phyloP scores from a whole-genome alignment of 1,284 basidiomycete species.

The Cerrena zonata region DNA sequence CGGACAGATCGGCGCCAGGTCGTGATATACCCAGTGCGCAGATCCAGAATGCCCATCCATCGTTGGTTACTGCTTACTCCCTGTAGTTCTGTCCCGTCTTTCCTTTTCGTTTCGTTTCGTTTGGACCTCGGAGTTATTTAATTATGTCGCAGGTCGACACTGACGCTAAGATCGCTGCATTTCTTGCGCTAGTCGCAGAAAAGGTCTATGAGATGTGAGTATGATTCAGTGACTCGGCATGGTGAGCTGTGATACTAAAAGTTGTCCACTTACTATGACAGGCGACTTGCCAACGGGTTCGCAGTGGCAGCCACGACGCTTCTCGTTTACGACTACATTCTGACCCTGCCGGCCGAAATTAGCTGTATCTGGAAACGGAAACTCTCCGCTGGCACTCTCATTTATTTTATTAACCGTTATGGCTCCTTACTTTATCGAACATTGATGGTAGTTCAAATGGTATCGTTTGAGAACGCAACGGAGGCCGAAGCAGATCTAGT shows the following conservation, averaged over 20 bases:
- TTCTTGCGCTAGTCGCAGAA: neutral
- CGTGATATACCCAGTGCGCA: neutral
- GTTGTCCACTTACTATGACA: neutral
- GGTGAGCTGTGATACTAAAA: neutral
- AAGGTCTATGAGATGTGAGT: neutral
- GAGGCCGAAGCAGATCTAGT: neutral
- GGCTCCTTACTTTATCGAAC: conserved; percentile 11
- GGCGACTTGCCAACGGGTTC: conserved; percentile 1
- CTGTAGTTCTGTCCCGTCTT: neutral
- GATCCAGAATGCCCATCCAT: neutral
- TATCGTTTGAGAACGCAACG: neutral
- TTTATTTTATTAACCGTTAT: conserved; percentile 19
- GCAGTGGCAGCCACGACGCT: conserved; percentile 9
- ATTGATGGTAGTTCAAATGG: conserved; percentile 11
- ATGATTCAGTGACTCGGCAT: neutral
- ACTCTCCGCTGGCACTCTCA: conserved; percentile 12
- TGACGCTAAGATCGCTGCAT: neutral
- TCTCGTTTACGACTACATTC: conserved; percentile 16
- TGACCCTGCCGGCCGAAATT: conserved; percentile 16
- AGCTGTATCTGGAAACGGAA: conserved; percentile 17
- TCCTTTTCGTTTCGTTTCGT: neutral
- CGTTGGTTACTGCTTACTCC: neutral
- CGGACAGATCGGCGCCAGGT: neutral
- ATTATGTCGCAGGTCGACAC: conserved; percentile 2
- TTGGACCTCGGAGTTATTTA: neutral